Percentiles rank a stretch among this genome's conserved stretches.
phyloP scores from a whole-genome alignment of 2,329 filamentous ascomycete genomes.

The Penicillium sp. region DNA sequence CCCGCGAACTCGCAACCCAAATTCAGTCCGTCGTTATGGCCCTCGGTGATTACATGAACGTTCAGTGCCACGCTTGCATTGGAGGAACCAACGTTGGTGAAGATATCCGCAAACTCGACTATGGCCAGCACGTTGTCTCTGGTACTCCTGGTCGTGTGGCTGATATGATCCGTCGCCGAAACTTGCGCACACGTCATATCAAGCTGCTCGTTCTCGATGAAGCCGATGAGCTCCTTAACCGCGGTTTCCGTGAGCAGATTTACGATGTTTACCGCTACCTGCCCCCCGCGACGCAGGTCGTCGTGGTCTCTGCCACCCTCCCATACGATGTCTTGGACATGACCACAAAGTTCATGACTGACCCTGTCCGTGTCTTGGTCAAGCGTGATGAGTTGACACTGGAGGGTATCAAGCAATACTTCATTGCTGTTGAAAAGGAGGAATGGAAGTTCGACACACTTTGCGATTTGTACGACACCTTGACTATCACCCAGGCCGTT shows the following conservation, averaged over 20 bases:
- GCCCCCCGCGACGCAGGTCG: conserved; percentile 96
- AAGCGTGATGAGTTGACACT: conserved; percentile 99
- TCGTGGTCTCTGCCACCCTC: conserved; percentile 97
- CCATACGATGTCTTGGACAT: conserved; percentile 98
- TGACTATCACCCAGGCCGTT: conserved; percentile 98
- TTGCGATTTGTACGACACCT: conserved; percentile 97
- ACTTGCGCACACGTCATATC: conserved; percentile 95
- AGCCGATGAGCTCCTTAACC: conserved; percentile 96
- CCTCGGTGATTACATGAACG: conserved; percentile 99
- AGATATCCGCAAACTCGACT: conserved; percentile 95
- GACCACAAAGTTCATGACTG: conserved; percentile 99
- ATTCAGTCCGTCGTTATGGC: conserved; percentile 99
- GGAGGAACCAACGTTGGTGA: conserved; percentile 97
- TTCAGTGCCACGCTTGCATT: conserved; percentile 99
- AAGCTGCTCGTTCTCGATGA: conserved; percentile 99
- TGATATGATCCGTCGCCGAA: conserved; percentile 98
- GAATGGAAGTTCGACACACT: conserved; percentile 99
- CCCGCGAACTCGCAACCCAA: conserved; percentile 94
- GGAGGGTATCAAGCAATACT: conserved; percentile 99
- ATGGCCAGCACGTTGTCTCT: conserved; percentile 94
- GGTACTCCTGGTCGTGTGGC: conserved; percentile 98
- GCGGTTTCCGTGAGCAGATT: conserved; percentile 99
- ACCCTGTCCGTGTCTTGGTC: conserved; percentile 97
- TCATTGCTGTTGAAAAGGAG: conserved; percentile 99
- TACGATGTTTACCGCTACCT: conserved; percentile 99